These are phyloP conservation scores for Neopestalotiopsis sp. DNA, from an alignment of 2,329 filamentous ascomycete species.

Conservation along the genomic window DNA sequence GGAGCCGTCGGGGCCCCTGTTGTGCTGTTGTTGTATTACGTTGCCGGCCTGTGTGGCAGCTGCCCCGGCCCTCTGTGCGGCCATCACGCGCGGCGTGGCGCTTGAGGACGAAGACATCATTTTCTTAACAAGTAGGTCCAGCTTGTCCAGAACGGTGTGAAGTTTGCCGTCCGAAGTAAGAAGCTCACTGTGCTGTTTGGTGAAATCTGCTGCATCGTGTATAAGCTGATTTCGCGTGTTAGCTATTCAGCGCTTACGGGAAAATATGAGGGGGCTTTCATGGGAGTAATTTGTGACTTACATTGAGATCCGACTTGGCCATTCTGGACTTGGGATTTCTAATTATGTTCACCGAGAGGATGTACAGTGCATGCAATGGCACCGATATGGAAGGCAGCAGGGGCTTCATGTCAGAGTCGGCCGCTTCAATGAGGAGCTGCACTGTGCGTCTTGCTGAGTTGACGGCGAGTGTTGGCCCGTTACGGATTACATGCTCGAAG, in stretches of 20 bases:
- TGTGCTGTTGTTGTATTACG: neutral
- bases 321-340: constrained; percentile 17
- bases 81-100: neutral
- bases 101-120: neutral
- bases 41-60: neutral
- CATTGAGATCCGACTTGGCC: constrained; percentile 19
- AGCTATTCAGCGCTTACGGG: neutral
- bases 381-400: constrained; percentile 11
- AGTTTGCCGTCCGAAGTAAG: constrained; percentile 14
- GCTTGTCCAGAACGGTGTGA: constrained; percentile 5
- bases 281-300: constrained; percentile 4
- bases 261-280: neutral
- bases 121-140: neutral
- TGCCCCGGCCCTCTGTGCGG: neutral
- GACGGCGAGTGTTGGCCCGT: constrained; percentile 15
- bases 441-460: constrained; percentile 16
- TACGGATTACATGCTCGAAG: constrained; percentile 17
- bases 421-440: constrained; percentile 18
- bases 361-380: constrained; percentile 18
- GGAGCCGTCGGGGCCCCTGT: neutral
- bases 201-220: constrained; percentile 20
- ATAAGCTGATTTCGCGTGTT: constrained; percentile 14
- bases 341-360: constrained; percentile 15
- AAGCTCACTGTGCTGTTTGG: constrained; percentile 13
- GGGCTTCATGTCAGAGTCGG: constrained; percentile 14